Percentiles rank a stretch among this genome's conserved stretches.
Conservation (phyloP, 257 asterid species). For the Parsonsia alboflavescens region DNA sequence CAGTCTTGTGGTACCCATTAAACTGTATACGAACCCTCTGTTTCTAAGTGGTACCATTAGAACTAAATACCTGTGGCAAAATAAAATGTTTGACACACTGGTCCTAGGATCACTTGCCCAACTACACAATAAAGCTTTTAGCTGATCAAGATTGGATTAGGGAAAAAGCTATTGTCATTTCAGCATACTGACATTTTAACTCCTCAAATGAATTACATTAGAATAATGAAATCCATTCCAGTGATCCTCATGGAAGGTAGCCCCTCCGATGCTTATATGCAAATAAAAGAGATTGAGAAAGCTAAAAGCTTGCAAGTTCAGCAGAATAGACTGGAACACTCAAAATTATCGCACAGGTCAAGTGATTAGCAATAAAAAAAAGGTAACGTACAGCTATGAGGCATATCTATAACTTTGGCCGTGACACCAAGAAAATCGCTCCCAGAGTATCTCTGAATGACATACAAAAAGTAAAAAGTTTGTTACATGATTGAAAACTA, state of each 20-base stretch:
- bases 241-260: neutral
- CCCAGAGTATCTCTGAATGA: constrained; percentile 71
- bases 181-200: neutral
- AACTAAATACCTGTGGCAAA: neutral
- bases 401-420: constrained; percentile 82
- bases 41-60: neutral
- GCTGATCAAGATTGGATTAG: neutral
- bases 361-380: constrained; percentile 13
- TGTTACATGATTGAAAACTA: neutral
- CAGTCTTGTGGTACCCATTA: no score
- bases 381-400: constrained; percentile 54
- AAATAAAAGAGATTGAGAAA: neutral
- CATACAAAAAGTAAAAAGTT: neutral
- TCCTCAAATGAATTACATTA: neutral
- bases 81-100: neutral
- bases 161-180: neutral
- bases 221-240: neutral
- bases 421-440: constrained; percentile 84
- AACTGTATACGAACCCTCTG: neutral
- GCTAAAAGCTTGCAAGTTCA: neutral
- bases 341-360: neutral
- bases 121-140: neutral
- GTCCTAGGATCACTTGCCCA: neutral
- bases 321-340: neutral
- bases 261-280: neutral